Base-by-base conservation (phyloP, 2,329 filamentous ascomycete genomes). In the Didymella sp. region DNA sequence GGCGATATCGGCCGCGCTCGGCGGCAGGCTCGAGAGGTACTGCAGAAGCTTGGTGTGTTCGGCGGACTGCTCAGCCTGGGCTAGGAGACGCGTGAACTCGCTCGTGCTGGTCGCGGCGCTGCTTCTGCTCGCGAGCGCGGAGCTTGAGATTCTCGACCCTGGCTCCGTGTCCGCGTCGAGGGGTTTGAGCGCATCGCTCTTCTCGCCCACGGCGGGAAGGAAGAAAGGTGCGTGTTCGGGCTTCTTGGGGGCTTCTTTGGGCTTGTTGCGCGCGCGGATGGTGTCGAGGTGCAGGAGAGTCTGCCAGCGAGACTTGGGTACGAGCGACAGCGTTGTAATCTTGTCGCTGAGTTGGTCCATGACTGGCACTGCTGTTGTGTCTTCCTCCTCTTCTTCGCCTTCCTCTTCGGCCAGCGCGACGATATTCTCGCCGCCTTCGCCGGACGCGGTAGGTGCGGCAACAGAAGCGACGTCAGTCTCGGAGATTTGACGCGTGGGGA, bases 211-310 rank as follows among this genome's bases (percentile, higher is more conserved):
- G 0, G 89, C 89, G 0, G 92, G 91, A 4, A 98, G 82, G 81
- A 98, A 98, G 82, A 98, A 98, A 0, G 95, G 96, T 0, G 94
- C 94, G 72, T 96, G 96, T 73, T 97, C 91, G 0, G 95, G 95
- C 6, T 87, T 85, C 78, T 97, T 97, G 15, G 93, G 93, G 0
- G 93, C 86, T 75, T 97, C 92, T 63, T 87, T 93, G 0, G 96
- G 95, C 77, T 95, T 96, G 78, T 99, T 99, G 59, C 95, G 90
- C 76, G 92, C 87, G 78, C 93, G 77, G 73, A 99, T 96, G 24
- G 92, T 80, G 71, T 99, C 95, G 2, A 99, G 84, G 74, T 99
- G 91, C 25, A 99, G 82, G 13, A 99, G 82, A 1, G 92, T 97
- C 76, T 98, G 94, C 95, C 95, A 99, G 68, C 90, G 86, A 60